Evolutionary conservation across 2,329 filamentous ascomycete genomes (phyloP).

Genomic region (Curvularia sp.): DNA sequence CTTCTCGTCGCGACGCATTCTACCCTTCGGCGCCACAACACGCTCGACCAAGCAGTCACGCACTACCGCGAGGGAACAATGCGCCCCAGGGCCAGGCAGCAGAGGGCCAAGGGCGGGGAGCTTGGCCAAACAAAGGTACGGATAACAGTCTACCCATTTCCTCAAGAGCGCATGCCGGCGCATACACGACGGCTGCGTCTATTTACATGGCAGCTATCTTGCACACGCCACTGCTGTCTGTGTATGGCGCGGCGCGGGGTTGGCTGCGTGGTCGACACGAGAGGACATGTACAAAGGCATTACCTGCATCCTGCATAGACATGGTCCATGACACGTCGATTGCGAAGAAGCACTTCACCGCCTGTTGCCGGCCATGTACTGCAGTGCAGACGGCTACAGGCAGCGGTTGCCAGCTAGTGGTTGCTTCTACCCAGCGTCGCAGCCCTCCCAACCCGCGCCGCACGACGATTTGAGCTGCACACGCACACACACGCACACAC

Average conservation of each 20-base stretch:
- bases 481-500: background rate
- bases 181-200: background rate
- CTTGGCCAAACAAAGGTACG: conserved; percentile 52
- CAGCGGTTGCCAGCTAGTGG: conserved; percentile 8
- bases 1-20: conserved; percentile 58
- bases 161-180: conserved; percentile 3
- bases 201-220: background rate
- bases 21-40: conserved; percentile 49
- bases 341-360: conserved; percentile 21
- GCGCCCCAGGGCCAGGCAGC: conserved; percentile 31
- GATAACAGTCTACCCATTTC: conserved; percentile 14
- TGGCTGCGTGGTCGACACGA: conserved; percentile 12
- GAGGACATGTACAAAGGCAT: conserved; percentile 14
- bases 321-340: conserved; percentile 25
- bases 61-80: conserved; percentile 42
- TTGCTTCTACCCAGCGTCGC: conserved; percentile 4
- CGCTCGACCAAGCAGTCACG: conserved; percentile 53
- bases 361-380: conserved; percentile 1
- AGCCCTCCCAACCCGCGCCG: conserved; percentile 14
- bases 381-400: conserved; percentile 12
- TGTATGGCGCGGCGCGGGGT: conserved; percentile 23
- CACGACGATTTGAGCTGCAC: conserved; percentile 11
- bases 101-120: conserved; percentile 46
- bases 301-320: conserved; percentile 22
- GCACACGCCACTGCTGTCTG: background rate